These are phyloP conservation scores for Vitis rotundifolia DNA, from an alignment of 164 flowering plant species.

Conservation along the genomic window DNA sequence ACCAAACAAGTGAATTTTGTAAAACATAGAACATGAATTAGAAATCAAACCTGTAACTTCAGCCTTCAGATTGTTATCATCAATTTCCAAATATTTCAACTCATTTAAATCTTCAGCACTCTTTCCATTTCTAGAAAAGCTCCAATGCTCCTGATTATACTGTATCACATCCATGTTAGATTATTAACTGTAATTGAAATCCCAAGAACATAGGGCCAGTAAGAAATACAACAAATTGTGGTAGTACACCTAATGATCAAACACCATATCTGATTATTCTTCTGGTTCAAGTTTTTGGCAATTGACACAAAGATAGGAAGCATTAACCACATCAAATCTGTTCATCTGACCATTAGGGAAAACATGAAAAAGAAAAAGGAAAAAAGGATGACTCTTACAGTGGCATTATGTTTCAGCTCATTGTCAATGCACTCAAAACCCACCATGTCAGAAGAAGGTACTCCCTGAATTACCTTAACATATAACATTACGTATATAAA, in stretches of 20 bases:
- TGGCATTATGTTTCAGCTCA: no score
- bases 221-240: neutral
- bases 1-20: no score
- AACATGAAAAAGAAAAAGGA: no score
- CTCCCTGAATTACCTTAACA: no score
- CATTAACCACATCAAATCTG: slow-evolving; percentile 3
- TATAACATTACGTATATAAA: no score
- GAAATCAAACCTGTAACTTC: slow-evolving; percentile 19
- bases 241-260: neutral
- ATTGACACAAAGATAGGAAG: neutral
- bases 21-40: no score
- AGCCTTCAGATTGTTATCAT: slow-evolving; percentile 3
- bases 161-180: neutral
- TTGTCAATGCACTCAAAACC: no score
- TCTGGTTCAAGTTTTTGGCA: neutral
- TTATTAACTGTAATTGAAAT: neutral
- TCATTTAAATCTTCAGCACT: slow-evolving; percentile 4
- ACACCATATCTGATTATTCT: slow-evolving; percentile 7
- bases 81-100: neutral
- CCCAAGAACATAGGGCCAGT: neutral
- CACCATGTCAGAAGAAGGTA: no score
- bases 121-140: neutral
- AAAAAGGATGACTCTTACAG: no score
- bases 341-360: no score
- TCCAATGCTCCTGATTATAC: neutral